Evolutionary conservation across 75 land plant species (phyloP).

Genomic region (Pinus taeda): DNA sequence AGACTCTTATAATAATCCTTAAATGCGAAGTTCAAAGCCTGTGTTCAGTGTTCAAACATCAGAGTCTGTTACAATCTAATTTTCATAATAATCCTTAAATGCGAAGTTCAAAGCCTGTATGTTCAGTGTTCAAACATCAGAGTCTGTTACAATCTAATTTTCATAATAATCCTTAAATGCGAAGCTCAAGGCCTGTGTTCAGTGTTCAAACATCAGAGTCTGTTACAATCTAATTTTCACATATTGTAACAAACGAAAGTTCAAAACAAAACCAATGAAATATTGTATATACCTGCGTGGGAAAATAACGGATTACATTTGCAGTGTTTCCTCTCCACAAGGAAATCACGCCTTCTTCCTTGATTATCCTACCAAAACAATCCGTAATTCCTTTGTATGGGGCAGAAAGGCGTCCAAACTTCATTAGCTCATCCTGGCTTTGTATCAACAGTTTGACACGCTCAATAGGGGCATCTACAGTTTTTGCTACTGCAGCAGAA

Average conservation of each 20-base stretch:
- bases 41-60: neutral
- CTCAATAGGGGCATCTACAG: slow-evolving; percentile 63
- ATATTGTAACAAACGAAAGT: too few species aligned
- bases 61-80: too few species aligned
- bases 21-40: slow-evolving; percentile 66
- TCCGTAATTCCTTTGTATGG: slow-evolving; percentile 62
- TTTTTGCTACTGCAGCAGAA: slow-evolving; percentile 59
- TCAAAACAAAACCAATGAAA: too few species aligned
- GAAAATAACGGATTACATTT: slow-evolving; percentile 61
- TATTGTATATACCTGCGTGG: slow-evolving; percentile 20
- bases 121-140: neutral
- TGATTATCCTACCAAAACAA: slow-evolving; percentile 45
- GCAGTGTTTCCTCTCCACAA: slow-evolving; percentile 60
- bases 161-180: slow-evolving; percentile 63
- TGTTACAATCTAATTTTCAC: too few species aligned
- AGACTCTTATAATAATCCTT: slow-evolving; percentile 55
- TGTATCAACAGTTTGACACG: slow-evolving; percentile 64
- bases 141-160: too few species aligned
- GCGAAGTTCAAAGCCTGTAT: slow-evolving; percentile 65
- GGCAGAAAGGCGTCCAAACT: slow-evolving; percentile 37
- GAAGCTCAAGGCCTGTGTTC: slow-evolving; percentile 50
- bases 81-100: slow-evolving; percentile 46
- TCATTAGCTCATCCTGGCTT: slow-evolving; percentile 65
- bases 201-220: too few species aligned
- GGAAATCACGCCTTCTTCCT: slow-evolving; percentile 42